Evolutionary conservation across 139 green algal species (phyloP).

Genomic region (Chlorella sp.): DNA sequence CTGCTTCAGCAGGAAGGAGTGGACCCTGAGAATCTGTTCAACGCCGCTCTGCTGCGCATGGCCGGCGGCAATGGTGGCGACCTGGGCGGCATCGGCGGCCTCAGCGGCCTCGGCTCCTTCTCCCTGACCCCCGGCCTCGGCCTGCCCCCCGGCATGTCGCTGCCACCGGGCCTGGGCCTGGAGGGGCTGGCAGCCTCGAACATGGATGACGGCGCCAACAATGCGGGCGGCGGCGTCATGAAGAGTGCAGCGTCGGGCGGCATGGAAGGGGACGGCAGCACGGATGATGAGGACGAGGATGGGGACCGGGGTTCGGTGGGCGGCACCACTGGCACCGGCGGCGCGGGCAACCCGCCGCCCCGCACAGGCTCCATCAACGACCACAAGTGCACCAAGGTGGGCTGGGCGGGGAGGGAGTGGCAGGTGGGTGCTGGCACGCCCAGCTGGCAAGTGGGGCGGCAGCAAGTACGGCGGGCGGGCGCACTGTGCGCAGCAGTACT

Average conservation of each 20-base stretch:
- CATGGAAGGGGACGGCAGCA: background rate
- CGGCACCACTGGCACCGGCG: background rate
- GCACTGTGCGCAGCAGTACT: background rate
- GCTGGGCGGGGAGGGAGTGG: background rate
- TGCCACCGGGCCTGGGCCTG: conserved; percentile 1
- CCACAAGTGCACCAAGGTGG: conserved; percentile 30
- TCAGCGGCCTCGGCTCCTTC: background rate
- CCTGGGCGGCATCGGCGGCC: conserved; percentile 4
- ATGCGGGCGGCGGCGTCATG: background rate
- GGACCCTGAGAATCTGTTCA: conserved; percentile 27
- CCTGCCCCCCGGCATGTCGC: background rate
- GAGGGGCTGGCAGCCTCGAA: background rate
- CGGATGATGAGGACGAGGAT: conserved; percentile 10
- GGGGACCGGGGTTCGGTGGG: background rate
- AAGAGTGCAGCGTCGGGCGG: background rate
- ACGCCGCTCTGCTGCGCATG: conserved; percentile 3
- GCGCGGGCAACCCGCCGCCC: background rate
- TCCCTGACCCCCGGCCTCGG: background rate
- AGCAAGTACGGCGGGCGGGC: background rate
- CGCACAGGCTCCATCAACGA: conserved; percentile 35
- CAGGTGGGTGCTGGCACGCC: background rate
- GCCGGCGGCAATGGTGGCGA: conserved; percentile 2
- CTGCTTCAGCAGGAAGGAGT: background rate
- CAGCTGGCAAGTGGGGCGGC: background rate
- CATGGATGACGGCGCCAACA: background rate